Conservation (phyloP, 306 rosid species). For the Datisca glomerata region DNA sequence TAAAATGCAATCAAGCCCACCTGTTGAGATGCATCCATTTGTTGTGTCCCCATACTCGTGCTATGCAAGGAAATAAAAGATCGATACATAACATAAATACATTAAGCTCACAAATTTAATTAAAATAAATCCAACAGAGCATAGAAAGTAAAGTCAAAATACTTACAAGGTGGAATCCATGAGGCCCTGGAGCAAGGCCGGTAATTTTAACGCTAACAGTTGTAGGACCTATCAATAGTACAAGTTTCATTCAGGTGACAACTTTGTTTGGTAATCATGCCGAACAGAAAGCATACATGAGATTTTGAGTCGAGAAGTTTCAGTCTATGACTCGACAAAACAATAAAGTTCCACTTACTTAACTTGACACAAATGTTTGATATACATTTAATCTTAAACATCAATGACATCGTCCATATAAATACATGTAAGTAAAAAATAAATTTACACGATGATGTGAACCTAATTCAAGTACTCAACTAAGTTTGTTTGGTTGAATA, state of each 20-base stretch:
- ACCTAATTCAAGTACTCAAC: too few relatives aligned
- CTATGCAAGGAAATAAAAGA: constrained; percentile 28
- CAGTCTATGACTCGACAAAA: too few relatives aligned
- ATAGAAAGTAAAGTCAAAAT: constrained; percentile 9
- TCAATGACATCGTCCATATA: too few relatives aligned
- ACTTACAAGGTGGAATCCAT: constrained; percentile 87
- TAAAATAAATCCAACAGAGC: neutral
- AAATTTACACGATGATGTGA: too few relatives aligned
- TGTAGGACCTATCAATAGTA: constrained; percentile 56
- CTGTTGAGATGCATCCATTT: constrained; percentile 93
- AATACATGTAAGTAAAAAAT: too few relatives aligned
- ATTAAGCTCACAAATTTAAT: neutral
- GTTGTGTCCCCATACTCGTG: constrained; percentile 96
- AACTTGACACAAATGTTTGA: too few relatives aligned
- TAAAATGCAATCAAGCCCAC: constrained; percentile 25
- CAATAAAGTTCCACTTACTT: too few relatives aligned
- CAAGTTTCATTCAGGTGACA: neutral
- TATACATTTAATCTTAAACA: too few relatives aligned
- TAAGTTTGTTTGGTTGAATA: too few relatives aligned
- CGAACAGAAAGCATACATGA: too few relatives aligned
- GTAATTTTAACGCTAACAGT: constrained; percentile 67
- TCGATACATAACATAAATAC: neutral
- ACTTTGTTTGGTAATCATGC: too few relatives aligned
- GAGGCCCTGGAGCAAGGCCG: constrained; percentile 81
- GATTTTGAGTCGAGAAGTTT: too few relatives aligned